Percentiles rank a stretch among this genome's conserved stretches.
These are phyloP conservation scores for Paramecium tetraurelia DNA, from an alignment of 73 alveolate species.

Conservation along the genomic window DNA sequence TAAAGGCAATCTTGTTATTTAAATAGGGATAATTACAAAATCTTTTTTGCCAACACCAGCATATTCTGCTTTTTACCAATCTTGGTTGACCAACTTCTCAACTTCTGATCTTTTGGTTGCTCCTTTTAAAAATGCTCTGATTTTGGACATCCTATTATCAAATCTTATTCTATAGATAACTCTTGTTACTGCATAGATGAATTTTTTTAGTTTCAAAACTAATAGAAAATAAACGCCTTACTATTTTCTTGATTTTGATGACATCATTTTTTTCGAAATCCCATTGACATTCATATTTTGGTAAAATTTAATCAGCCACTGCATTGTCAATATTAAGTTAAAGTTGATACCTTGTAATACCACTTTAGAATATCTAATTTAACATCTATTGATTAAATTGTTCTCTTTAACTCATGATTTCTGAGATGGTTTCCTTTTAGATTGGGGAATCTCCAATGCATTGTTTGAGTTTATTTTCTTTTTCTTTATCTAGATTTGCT, in stretches of 20 bases:
- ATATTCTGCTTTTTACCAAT: conserved; percentile 64
- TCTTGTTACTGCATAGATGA: conserved; percentile 56
- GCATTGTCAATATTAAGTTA: conserved; percentile 53
- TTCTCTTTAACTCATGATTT: conserved; percentile 24
- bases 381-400: not conserved
- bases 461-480: conserved; percentile 46
- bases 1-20: not conserved
- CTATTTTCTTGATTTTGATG: conserved; percentile 36
- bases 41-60: conserved; percentile 65
- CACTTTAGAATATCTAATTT: conserved; percentile 1
- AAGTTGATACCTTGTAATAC: conserved; percentile 43
- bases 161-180: conserved; percentile 60
- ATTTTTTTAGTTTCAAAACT: conserved; percentile 50
- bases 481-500: conserved; percentile 49
- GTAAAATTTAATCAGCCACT: conserved; percentile 22
- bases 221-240: not conserved
- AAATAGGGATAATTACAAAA: not conserved
- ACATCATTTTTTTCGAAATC: conserved; percentile 59
- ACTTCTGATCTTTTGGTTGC: conserved; percentile 55
- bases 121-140: conserved; percentile 47
- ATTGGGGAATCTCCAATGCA: conserved; percentile 52
- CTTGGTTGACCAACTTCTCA: conserved; percentile 46
- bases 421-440: not conserved
- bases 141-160: conserved; percentile 53
- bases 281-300: conserved; percentile 49